Evolutionary conservation across 768 basidiomycete species (phyloP).

Genomic region (Suillus alpinus): DNA sequence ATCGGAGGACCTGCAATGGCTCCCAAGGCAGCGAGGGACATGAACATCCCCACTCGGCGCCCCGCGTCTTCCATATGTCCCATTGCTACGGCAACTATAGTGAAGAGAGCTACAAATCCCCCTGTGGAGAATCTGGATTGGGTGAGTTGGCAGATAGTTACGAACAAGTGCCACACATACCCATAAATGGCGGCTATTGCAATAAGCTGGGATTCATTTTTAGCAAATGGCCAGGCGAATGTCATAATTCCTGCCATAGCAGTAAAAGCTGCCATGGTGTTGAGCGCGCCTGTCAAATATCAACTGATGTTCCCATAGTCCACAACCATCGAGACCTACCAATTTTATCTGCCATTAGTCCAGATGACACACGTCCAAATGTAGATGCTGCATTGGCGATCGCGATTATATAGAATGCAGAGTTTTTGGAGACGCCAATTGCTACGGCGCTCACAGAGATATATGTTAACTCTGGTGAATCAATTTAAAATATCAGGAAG

Average conservation of each 20-base stretch:
- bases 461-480: constrained; percentile 57
- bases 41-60: constrained; percentile 60
- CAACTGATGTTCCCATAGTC: not conserved
- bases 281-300: constrained; percentile 53
- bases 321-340: constrained; percentile 33
- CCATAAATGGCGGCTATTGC: constrained; percentile 63
- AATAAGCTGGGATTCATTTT: constrained; percentile 42
- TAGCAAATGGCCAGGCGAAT: constrained; percentile 68
- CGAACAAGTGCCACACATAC: constrained; percentile 31
- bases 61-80: constrained; percentile 63
- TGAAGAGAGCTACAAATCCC: constrained; percentile 54
- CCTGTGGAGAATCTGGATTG: constrained; percentile 55
- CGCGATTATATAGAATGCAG: constrained; percentile 64
- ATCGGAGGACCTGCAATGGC: constrained; percentile 71
- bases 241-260: constrained; percentile 55
- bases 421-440: constrained; percentile 45
- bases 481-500: constrained; percentile 5
- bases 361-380: constrained; percentile 56
- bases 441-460: constrained; percentile 55
- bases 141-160: not conserved
- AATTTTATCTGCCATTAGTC: constrained; percentile 50
- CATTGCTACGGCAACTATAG: constrained; percentile 57
- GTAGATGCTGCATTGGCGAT: constrained; percentile 67
- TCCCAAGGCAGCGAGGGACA: constrained; percentile 58
- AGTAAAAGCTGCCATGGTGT: constrained; percentile 66